Conservation (phyloP, 495 filamentous ascomycete genomes). For the Haplographium delicatum region DNA sequence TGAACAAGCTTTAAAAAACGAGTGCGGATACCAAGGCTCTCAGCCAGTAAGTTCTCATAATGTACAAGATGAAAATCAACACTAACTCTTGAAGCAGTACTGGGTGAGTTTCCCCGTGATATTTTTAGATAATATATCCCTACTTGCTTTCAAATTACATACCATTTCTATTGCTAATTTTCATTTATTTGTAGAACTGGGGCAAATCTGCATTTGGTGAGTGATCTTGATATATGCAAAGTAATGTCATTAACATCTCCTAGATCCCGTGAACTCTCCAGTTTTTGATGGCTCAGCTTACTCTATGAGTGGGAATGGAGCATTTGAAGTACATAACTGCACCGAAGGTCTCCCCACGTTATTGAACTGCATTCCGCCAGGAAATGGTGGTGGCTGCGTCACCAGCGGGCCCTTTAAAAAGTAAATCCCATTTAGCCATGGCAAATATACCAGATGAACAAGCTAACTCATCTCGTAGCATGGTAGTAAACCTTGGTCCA, state of each 20-base stretch:
- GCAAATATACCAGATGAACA: too few species aligned
- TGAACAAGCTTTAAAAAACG: slow-evolving; percentile 62
- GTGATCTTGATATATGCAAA: neutral
- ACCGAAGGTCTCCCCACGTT: slow-evolving; percentile 20
- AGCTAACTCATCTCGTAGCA: slow-evolving; percentile 29
- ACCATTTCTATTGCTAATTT: neutral
- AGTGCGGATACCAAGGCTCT: slow-evolving; percentile 63
- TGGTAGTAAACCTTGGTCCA: slow-evolving; percentile 49
- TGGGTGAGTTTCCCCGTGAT: slow-evolving; percentile 9
- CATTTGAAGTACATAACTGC: slow-evolving; percentile 31
- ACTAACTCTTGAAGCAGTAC: too few species aligned
- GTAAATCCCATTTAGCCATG: too few species aligned
- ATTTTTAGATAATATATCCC: too few species aligned
- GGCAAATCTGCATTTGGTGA: slow-evolving; percentile 34
- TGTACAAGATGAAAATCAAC: too few species aligned
- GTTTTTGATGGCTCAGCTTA: slow-evolving; percentile 61
- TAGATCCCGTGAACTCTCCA: slow-evolving; percentile 46
- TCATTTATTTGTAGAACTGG: slow-evolving; percentile 43
- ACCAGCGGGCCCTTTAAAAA: slow-evolving; percentile 51
- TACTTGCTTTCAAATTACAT: too few species aligned
- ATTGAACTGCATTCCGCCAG: slow-evolving; percentile 30
- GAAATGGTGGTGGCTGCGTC: slow-evolving; percentile 62
- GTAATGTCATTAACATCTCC: too few species aligned
- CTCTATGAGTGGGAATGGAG: slow-evolving; percentile 61
- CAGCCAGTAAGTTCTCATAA: slow-evolving; percentile 24